phyloP scores from a whole-genome alignment of 2,329 filamentous ascomycete genomes.

The Aspergillus tanneri region DNA sequence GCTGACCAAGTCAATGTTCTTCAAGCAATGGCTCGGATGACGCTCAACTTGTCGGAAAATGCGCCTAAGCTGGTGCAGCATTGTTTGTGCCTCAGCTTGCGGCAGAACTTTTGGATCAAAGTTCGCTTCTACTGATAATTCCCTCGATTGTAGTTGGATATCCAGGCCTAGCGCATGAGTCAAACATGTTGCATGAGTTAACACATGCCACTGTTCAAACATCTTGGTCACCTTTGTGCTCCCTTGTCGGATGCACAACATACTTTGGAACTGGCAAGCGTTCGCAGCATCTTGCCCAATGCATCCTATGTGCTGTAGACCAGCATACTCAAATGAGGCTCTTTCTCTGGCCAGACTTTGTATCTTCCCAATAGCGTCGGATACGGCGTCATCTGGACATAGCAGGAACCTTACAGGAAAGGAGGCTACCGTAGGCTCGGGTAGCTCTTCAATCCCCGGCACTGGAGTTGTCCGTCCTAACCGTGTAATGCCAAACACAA shows the following conservation, averaged over 20 bases:
- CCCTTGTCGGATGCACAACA: constrained; percentile 34
- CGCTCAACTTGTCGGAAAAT: neutral
- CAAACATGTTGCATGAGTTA: too few relatives aligned
- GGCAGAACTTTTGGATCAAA: neutral
- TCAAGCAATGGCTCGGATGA: neutral
- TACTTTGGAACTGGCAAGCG: constrained; percentile 41
- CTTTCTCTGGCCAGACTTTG: neutral
- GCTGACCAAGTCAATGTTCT: neutral
- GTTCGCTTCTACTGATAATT: neutral
- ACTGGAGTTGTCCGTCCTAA: neutral
- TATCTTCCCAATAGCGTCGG: neutral
- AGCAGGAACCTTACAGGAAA: neutral
- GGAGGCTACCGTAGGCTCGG: constrained; percentile 2
- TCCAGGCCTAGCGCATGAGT: too few relatives aligned
- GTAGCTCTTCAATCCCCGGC: neutral
- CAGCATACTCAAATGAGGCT: constrained; percentile 51
- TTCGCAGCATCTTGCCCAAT: constrained; percentile 45
- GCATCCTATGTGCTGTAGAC: constrained; percentile 48
- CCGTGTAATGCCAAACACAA: neutral
- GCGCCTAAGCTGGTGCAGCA: constrained; percentile 2
- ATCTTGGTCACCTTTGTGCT: too few relatives aligned
- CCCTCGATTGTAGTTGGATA: too few relatives aligned
- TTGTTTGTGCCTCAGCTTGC: neutral
- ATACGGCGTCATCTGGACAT: neutral
- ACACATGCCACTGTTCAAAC: too few relatives aligned